A percentile compares a stretch with the other conserved stretches of the same genome.
Conservation (phyloP, 768 basidiomycete genomes). For the Phaffia australis region DNA sequence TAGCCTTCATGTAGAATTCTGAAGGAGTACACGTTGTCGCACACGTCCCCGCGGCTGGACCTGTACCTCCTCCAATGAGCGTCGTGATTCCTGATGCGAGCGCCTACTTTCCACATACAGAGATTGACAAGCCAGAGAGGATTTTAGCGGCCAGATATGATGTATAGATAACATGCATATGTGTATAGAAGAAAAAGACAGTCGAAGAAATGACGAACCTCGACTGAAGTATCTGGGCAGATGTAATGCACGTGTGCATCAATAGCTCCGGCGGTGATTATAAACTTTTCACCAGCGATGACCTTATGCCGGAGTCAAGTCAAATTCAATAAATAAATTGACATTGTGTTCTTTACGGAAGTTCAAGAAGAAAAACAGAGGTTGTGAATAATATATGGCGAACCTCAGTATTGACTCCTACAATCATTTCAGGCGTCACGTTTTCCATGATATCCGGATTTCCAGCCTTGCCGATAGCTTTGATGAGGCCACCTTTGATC, state of each 20-base stretch:
- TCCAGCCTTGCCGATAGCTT: conserved; percentile 90
- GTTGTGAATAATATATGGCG: not conserved
- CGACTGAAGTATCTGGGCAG: conserved; percentile 80
- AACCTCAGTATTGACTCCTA: conserved; percentile 81
- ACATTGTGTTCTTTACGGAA: not conserved
- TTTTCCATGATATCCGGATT: conserved; percentile 87
- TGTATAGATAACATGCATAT: too few species aligned
- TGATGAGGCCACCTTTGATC: conserved; percentile 67
- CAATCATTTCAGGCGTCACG: conserved; percentile 58
- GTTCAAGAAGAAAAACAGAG: conserved; percentile 8
- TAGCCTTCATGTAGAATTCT: conserved; percentile 75
- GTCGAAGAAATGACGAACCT: conserved; percentile 43
- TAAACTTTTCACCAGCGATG: conserved; percentile 87
- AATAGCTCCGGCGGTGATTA: conserved; percentile 84
- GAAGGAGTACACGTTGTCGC: conserved; percentile 93
- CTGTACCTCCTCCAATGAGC: conserved; percentile 92
- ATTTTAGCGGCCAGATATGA: not conserved
- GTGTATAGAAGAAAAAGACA: not conserved
- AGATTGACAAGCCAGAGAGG: not conserved
- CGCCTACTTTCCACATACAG: conserved; percentile 27
- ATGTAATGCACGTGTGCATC: conserved; percentile 93
- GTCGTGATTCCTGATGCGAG: conserved; percentile 64
- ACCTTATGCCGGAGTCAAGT: conserved; percentile 38
- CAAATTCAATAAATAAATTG: not conserved
- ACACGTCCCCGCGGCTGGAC: conserved; percentile 75